phyloP scores from a whole-genome alignment of 2,329 filamentous ascomycete species.

The Stylonectria norvegica region DNA sequence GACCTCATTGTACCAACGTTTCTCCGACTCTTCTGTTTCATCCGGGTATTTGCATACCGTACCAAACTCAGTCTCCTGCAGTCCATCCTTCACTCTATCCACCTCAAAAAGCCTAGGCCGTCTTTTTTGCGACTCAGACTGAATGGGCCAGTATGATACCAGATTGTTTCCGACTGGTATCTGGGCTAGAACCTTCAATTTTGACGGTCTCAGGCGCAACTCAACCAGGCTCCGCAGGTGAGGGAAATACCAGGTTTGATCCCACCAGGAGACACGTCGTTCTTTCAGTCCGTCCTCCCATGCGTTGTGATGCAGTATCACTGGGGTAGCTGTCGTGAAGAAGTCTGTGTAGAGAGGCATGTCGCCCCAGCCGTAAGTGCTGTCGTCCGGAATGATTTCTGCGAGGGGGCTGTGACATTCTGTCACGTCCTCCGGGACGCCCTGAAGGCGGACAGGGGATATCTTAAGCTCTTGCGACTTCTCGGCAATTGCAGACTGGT shows the following conservation, averaged over 20 bases:
- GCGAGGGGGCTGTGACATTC: slow-evolving; percentile 4
- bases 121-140: background rate
- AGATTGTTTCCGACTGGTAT: background rate
- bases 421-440: slow-evolving; percentile 13
- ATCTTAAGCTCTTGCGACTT: slow-evolving; percentile 7
- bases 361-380: slow-evolving; percentile 1
- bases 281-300: background rate
- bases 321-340: background rate
- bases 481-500: slow-evolving; percentile 7
- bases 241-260: slow-evolving; percentile 1
- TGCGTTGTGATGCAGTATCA: background rate
- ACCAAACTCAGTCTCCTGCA: background rate
- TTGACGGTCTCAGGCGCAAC: background rate
- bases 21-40: background rate
- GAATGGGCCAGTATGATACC: background rate
- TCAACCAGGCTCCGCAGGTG: background rate
- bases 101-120: background rate
- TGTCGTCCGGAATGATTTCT: background rate
- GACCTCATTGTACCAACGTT: slow-evolving; percentile 3
- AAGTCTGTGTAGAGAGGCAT: background rate
- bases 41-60: slow-evolving; percentile 1
- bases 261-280: background rate
- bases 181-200: background rate
- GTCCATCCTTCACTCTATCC: background rate
- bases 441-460: slow-evolving; percentile 1